Conservation (phyloP, 192 early-diverging fungal genomes). For the Backusella mclennaniae region DNA sequence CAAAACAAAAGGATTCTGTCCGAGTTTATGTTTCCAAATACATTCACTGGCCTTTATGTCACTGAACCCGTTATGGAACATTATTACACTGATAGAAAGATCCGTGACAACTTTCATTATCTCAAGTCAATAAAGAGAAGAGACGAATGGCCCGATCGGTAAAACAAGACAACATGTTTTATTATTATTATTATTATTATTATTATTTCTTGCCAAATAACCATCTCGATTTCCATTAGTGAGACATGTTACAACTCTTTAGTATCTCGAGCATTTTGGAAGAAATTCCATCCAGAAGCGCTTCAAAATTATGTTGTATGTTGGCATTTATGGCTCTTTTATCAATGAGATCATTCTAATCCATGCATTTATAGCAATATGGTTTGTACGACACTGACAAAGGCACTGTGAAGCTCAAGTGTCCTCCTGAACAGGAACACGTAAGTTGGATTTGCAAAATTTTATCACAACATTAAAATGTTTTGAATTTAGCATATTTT, state of each 20-base stretch:
- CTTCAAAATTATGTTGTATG: constrained; percentile 55
- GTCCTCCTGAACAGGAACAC: constrained; percentile 44
- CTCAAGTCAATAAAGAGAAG: constrained; percentile 42
- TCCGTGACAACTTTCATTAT: constrained; percentile 32
- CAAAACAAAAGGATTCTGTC: constrained; percentile 13
- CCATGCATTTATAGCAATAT: constrained; percentile 31
- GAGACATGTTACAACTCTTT: constrained; percentile 26
- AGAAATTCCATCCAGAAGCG: constrained; percentile 46
- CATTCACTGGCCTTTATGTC: constrained; percentile 7
- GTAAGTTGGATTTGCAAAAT: constrained; percentile 16
- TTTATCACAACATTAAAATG: no score
- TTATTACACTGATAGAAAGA: constrained; percentile 18
- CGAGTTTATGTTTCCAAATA: constrained; percentile 16
- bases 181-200: no score
- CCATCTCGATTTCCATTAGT: constrained; percentile 7
- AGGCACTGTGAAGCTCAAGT: constrained; percentile 44
- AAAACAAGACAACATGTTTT: background rate
- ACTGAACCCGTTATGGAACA: constrained; percentile 14
- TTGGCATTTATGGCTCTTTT: background rate
- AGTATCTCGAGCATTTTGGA: constrained; percentile 33
- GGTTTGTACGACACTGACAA: constrained; percentile 41
- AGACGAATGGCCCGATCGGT: constrained; percentile 47
- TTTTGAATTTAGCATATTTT: constrained; percentile 14
- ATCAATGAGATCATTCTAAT: background rate
- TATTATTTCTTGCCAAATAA: background rate